Percentiles rank a stretch among this genome's conserved stretches.
Evolutionary conservation across 331 rosid species (phyloP).

Genomic region (Malus hybrid): DNA sequence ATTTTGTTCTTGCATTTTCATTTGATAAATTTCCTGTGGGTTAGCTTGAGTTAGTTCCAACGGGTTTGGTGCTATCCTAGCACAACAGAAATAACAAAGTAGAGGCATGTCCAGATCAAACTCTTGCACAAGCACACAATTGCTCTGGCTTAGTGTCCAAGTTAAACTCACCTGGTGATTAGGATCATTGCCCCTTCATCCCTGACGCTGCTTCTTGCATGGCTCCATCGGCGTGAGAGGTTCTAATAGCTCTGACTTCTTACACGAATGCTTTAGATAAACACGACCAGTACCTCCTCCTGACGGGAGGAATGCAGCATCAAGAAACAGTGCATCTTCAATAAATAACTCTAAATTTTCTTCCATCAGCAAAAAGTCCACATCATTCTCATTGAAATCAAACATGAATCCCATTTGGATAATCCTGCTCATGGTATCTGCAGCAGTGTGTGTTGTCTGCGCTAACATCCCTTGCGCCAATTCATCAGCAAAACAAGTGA

Average conservation of each 20-base stretch:
- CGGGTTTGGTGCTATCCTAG: too few species aligned
- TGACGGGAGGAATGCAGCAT: too few species aligned
- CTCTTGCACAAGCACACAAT: too few species aligned
- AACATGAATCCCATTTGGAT: slow-evolving; percentile 1
- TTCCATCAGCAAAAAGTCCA: neutral
- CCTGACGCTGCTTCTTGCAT: neutral
- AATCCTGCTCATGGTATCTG: neutral
- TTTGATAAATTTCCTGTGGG: too few species aligned
- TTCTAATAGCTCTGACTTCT: neutral
- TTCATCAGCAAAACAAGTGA: slow-evolving; percentile 9
- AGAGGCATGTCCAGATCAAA: too few species aligned
- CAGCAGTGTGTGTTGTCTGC: neutral
- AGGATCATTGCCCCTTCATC: neutral
- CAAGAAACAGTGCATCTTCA: too few species aligned
- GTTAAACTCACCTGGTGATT: too few species aligned
- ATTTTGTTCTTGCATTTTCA: too few species aligned
- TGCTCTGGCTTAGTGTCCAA: too few species aligned
- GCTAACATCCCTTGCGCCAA: neutral
- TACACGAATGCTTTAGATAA: neutral
- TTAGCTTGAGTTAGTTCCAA: too few species aligned
- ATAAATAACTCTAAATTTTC: too few species aligned
- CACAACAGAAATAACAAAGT: too few species aligned
- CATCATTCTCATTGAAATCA: neutral
- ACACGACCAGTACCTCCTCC: neutral
- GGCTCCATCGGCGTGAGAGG: neutral